These are phyloP conservation scores for Diaporthe batatas DNA, from an alignment of 2,329 filamentous ascomycete genomes.

Conservation along the genomic window DNA sequence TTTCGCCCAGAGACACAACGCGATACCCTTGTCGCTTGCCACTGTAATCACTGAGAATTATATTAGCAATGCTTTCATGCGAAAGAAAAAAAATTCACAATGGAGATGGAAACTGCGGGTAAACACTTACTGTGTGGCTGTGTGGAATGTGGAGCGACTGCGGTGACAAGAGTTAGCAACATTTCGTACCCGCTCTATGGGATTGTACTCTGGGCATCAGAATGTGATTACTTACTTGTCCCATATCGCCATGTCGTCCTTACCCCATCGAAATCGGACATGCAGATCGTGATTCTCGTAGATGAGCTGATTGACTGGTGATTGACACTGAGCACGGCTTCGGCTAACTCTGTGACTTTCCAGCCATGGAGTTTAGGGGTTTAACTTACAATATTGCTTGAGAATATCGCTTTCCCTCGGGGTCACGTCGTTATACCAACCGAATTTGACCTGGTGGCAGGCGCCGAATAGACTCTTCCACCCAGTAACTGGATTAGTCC, in stretches of 20 bases:
- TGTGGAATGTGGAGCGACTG: background rate
- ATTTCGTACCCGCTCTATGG: background rate
- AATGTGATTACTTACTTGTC: slow-evolving; percentile 45
- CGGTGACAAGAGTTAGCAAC: background rate
- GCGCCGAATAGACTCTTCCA: slow-evolving; percentile 52
- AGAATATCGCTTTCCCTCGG: slow-evolving; percentile 52
- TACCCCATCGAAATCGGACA: slow-evolving; percentile 50
- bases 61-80: background rate
- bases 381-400: slow-evolving; percentile 46
- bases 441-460: slow-evolving; percentile 47
- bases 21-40: slow-evolving; percentile 50
- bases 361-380: background rate
- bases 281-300: slow-evolving; percentile 51
- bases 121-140: background rate
- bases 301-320: slow-evolving; percentile 47
- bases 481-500: slow-evolving; percentile 51
- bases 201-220: background rate
- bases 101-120: background rate
- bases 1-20: slow-evolving; percentile 50
- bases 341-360: background rate
- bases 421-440: slow-evolving; percentile 49
- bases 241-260: slow-evolving; percentile 50
- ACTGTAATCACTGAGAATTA: slow-evolving; percentile 45
- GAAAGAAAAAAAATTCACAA: background rate
- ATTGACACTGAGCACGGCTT: background rate